A percentile compares a stretch with the other conserved stretches of the same genome.
These are phyloP conservation scores for Candida dubliniensis DNA, from an alignment of 1,139 yeast species.

Conservation along the genomic window DNA sequence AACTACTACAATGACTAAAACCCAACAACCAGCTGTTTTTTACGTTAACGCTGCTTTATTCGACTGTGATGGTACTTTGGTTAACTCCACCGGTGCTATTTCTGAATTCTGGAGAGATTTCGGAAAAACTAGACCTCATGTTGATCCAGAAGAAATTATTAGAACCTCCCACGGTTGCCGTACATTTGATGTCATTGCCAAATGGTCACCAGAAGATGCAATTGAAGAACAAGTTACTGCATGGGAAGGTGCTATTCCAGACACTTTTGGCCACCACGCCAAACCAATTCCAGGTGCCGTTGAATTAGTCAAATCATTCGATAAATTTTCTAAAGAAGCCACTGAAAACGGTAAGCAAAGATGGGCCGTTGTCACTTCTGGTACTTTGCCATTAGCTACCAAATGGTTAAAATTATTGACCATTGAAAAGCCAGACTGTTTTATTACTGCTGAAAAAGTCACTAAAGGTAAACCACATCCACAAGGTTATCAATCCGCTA, in stretches of 20 bases:
- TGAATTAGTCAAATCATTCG: conserved; percentile 58
- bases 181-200: conserved; percentile 73
- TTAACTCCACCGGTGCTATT: conserved; percentile 79
- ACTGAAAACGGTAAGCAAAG: conserved; percentile 49
- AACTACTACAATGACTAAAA: conserved; percentile 20
- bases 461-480: conserved; percentile 82
- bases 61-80: conserved; percentile 85
- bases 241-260: conserved; percentile 72
- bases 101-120: conserved; percentile 79
- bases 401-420: conserved; percentile 74
- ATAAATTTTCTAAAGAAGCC: conserved; percentile 36
- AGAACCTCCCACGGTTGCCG: conserved; percentile 81
- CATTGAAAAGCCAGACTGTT: conserved; percentile 63
- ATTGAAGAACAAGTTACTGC: conserved; percentile 63
- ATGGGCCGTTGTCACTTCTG: conserved; percentile 88
- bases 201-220: conserved; percentile 76
- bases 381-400: conserved; percentile 72
- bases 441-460: conserved; percentile 80
- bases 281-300: conserved; percentile 74
- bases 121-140: conserved; percentile 67
- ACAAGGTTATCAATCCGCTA: conserved; percentile 70
- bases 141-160: conserved; percentile 68
- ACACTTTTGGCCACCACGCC: conserved; percentile 69
- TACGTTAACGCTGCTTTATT: conserved; percentile 57
- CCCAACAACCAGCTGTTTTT: conserved; percentile 47